Evolutionary conservation across 768 basidiomycete genomes (phyloP).

Genomic region (Psilocybe cyanescens): DNA sequence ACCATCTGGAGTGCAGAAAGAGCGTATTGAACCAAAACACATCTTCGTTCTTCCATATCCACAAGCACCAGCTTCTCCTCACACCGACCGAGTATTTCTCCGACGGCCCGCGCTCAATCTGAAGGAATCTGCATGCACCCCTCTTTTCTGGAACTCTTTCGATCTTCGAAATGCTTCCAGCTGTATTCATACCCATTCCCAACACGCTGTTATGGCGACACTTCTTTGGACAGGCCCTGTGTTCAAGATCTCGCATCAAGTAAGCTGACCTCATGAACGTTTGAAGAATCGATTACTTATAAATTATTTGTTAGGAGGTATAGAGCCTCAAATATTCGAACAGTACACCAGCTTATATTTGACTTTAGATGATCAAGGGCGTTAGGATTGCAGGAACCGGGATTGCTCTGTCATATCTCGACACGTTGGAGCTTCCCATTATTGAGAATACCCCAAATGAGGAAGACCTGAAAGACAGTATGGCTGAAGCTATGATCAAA

Average conservation of each 20-base stretch:
- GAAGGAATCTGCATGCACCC: conserved; percentile 89
- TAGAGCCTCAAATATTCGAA: neutral
- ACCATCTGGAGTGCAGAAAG: conserved; percentile 91
- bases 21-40: conserved; percentile 79
- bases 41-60: conserved; percentile 89
- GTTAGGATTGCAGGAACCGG: conserved; percentile 80
- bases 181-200: conserved; percentile 91
- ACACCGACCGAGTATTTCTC: conserved; percentile 76
- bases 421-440: conserved; percentile 85
- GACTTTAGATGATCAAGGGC: conserved; percentile 88
- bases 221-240: conserved; percentile 71
- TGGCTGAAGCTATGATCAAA: conserved; percentile 83
- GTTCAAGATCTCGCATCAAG: conserved; percentile 87
- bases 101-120: conserved; percentile 71
- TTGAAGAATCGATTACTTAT: conserved; percentile 5
- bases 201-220: conserved; percentile 89
- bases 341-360: neutral
- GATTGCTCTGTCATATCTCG: conserved; percentile 77
- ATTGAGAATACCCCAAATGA: conserved; percentile 92
- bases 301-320: conserved; percentile 43
- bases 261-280: conserved; percentile 27
- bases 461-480: conserved; percentile 86
- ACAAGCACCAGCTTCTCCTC: conserved; percentile 59
- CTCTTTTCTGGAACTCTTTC: conserved; percentile 93
- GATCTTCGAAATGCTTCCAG: conserved; percentile 78